Evolutionary conservation across 441 rosid species (phyloP), one percentile per base, ranked within the genome.

Genomic region (Corymbia calophylla): DNA sequence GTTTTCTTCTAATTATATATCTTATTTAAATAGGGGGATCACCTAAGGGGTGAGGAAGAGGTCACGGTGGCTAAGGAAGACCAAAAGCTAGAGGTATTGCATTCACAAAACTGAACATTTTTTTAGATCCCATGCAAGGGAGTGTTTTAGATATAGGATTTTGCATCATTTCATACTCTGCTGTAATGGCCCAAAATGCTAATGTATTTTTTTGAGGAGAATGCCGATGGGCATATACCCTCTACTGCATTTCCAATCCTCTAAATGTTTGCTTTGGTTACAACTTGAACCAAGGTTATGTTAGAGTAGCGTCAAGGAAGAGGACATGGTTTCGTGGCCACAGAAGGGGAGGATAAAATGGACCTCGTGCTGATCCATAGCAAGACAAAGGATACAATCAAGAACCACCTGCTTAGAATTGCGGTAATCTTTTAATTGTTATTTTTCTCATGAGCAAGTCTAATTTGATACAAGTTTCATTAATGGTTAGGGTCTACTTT

Each of bases 61-160:
- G 96, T 60, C 91, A 95, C 32, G 92, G 96, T 64, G 94, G 96
- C 84, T 93, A 97, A 92, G 98, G 96, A 87, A 94, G 97, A 93
- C 90, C 91, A 82, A 93, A 94, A 93, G 93, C 95, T 88, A 94
- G 97, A 95, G 99, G 98, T 96, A 94, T 82, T 88, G 88, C 48
- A 77, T 47, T 53, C 31, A 62, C 31, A 58, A 25, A 53, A 18
- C 27, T 31, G 15, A 51, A 86, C 54, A 51, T 4, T 86, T 56
- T 51, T 51, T 86, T 31, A 8, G 62, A 51, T n/a, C 58, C 6
- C 44, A 53, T 31, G 25, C 14, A n/a, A 51, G 27, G 14, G 29
- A 3, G 55, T 19, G 25, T 53, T 53, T 86, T 86, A 51, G 87
- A 53, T n/a, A 18, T 14, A 18, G 77, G 44, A 64, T 64, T 19